Base-by-base conservation (phyloP, 768 basidiomycete species). In the Lanmaoa pseudosensibilis region DNA sequence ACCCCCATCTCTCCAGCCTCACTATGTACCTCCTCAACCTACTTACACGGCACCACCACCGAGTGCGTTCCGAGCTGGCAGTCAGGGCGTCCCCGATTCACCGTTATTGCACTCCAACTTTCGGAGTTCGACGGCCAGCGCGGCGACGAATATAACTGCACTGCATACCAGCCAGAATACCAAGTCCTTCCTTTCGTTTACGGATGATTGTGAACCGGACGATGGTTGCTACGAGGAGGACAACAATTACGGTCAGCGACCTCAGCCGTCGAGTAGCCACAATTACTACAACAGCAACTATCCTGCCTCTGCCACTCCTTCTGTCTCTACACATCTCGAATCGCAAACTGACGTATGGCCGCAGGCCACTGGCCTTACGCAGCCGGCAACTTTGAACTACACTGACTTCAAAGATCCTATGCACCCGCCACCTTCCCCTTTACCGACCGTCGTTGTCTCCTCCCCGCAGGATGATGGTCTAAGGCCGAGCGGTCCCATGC, bases 371-470 rank as follows among this genome's bases (percentile, higher is more conserved):
- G 48, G 45, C 38, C 47, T 7, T 16, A 43, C 44, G 40, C 64
- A 57, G 23, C 55, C 62, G 6, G 34, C 46, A 23, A 9, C 50
- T 21, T 32, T 33, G 37, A 44, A 54, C 50, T 54, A 46, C 34
- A 32, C 52, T 50, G 39, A 64, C 52, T 15, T 46, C 7, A 46
- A 56, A 50, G 57, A 64, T 34, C 30, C 23, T 21, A 66, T 67
- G 67, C 38, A 61, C 32, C 40, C 55, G 33, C 52, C 58, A 27
- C 50, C 56, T 19, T 55, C 74, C n/a, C 58, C 68, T 15, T 64
- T 83, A 27, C 85, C 84, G 3, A 78, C 75, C 5, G 80, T 87
- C 19, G 73, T 87, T 50, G 74, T 87, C 37, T 85, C 85, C 13
- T 77, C 76, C 3, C 78, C 78, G 8, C 59, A 68, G 34, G 72